phyloP scores from a whole-genome alignment of 73 alveolate species.

The Paramecium bursaria region DNA sequence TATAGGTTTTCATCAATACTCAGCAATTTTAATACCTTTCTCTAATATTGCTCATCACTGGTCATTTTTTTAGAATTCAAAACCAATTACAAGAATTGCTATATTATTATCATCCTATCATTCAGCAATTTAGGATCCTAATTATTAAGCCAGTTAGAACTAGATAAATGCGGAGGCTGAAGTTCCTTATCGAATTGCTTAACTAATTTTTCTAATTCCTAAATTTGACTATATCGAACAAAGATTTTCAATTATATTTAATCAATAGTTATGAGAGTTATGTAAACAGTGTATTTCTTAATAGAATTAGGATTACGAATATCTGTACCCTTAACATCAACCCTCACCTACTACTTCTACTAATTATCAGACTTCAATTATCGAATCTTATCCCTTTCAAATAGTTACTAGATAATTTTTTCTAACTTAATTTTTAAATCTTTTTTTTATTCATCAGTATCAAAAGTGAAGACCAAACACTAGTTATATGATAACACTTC shows the following conservation, averaged over 20 bases:
- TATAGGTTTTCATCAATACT: not conserved
- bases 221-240: conserved; percentile 37
- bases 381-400: not conserved
- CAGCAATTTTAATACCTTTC: not conserved
- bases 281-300: conserved; percentile 10
- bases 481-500: conserved; percentile 3
- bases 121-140: conserved; percentile 10
- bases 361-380: no score
- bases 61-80: conserved; percentile 2
- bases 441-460: not conserved
- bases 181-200: not conserved
- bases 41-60: not conserved
- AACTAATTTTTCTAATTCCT: not conserved
- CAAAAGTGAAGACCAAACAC: not conserved
- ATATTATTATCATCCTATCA: conserved; percentile 16
- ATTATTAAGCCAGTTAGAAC: conserved; percentile 1
- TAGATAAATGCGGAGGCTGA: not conserved
- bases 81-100: conserved; percentile 16
- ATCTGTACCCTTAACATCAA: conserved; percentile 11
- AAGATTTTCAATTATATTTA: not conserved
- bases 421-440: no score
- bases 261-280: not conserved
- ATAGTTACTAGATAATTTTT: not conserved
- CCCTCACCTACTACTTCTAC: not conserved
- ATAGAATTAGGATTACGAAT: not conserved